Conservation (phyloP, 2,329 filamentous ascomycete species). For the Aspergillus melleus region DNA sequence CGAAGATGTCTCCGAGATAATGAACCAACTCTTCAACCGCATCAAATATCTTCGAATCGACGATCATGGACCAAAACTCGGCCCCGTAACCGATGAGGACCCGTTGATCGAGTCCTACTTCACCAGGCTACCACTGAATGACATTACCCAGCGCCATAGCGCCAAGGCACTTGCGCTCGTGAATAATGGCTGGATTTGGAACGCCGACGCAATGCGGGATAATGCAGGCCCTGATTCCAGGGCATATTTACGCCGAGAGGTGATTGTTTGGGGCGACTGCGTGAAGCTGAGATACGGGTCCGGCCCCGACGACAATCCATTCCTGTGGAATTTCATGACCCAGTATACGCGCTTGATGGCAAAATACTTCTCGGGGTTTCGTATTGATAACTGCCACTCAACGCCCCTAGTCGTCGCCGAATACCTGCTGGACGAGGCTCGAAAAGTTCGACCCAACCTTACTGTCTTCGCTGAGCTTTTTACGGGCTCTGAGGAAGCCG, state of each 20-base stretch:
- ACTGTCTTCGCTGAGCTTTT: slow-evolving; percentile 95
- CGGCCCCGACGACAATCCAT: slow-evolving; percentile 81
- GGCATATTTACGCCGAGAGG: slow-evolving; percentile 92
- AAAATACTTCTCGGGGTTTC: slow-evolving; percentile 91
- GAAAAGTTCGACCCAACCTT: slow-evolving; percentile 79
- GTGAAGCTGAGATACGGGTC: slow-evolving; percentile 92
- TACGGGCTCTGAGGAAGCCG: slow-evolving; percentile 91
- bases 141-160: slow-evolving; percentile 73
- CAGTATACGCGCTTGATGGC: slow-evolving; percentile 89
- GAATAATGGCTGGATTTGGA: slow-evolving; percentile 99
- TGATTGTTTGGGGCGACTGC: slow-evolving; percentile 98
- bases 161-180: slow-evolving; percentile 76
- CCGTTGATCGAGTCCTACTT: slow-evolving; percentile 95
- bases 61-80: slow-evolving; percentile 82
- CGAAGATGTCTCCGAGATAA: slow-evolving; percentile 73
- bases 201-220: slow-evolving; percentile 88
- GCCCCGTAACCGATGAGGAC: slow-evolving; percentile 71
- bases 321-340: slow-evolving; percentile 93
- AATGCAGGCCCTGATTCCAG: slow-evolving; percentile 86
- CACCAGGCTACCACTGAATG: slow-evolving; percentile 79
- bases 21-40: slow-evolving; percentile 89
- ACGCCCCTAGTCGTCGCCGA: slow-evolving; percentile 93
- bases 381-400: slow-evolving; percentile 97
- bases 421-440: slow-evolving; percentile 91
- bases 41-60: slow-evolving; percentile 96